These are phyloP conservation scores for Scenedesmus sp. DNA, from an alignment of 163 green algal genomes.

Conservation along the genomic window DNA sequence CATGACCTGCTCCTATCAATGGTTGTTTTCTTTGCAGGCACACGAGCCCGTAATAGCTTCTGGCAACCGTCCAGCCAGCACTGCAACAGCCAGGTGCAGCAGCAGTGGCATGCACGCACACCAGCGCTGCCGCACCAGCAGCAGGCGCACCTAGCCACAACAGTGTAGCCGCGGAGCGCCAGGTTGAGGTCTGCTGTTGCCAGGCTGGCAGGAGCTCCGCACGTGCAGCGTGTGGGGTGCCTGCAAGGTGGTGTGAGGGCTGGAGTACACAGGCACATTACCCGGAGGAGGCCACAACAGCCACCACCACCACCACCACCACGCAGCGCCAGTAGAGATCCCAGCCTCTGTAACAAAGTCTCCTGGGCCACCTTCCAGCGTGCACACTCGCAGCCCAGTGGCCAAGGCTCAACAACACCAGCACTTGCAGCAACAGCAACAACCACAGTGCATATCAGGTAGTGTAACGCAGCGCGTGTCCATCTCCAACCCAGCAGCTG, in stretches of 20 bases:
- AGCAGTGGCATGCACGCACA: background rate
- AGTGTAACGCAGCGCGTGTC: conserved; percentile 25
- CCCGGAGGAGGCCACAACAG: background rate
- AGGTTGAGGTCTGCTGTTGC: background rate
- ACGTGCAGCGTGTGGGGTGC: conserved; percentile 38
- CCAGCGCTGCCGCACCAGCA: background rate
- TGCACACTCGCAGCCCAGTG: conserved; percentile 31
- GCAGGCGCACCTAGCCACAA: background rate
- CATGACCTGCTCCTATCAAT: background rate
- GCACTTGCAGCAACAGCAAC: conserved; percentile 10
- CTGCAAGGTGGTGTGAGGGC: background rate
- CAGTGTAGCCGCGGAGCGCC: background rate
- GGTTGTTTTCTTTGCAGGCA: background rate
- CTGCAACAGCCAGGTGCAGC: background rate
- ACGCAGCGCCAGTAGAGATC: background rate
- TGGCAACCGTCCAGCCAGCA: background rate
- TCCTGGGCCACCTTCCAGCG: background rate
- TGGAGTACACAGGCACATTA: conserved; percentile 26
- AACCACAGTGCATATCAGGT: conserved; percentile 3
- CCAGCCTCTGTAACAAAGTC: conserved; percentile 42
- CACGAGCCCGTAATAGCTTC: background rate
- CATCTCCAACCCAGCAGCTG: background rate
- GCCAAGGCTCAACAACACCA: conserved; percentile 10
- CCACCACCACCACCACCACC: background rate
- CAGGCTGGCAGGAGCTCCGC: conserved; percentile 26